A percentile compares a stretch with the other conserved stretches of the same genome.
Evolutionary conservation across 106 monocot species (phyloP).

Genomic region (Acorus calamus): DNA sequence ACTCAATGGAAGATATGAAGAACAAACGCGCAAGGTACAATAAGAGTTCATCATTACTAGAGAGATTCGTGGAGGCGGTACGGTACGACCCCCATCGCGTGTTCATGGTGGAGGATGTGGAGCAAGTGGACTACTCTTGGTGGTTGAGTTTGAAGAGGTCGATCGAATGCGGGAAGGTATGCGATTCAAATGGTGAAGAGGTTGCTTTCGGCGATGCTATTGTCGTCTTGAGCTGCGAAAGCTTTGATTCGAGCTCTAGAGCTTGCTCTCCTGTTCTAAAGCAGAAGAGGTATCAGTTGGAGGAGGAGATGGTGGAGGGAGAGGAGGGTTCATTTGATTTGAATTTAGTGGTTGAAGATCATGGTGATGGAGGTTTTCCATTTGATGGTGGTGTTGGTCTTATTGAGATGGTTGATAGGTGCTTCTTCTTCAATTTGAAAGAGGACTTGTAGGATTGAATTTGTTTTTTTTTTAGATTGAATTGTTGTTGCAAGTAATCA

Average conservation of each 20-base stretch:
- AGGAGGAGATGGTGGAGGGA: constrained; percentile 15
- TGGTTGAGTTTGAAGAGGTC: constrained; percentile 38
- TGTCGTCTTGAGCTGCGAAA: constrained; percentile 69
- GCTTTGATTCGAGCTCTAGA: constrained; percentile 70
- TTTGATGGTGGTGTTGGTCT: constrained; percentile 31
- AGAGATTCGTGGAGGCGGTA: constrained; percentile 48
- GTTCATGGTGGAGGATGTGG: constrained; percentile 70
- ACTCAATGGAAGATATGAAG: constrained; percentile 31
- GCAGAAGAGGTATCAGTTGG: constrained; percentile 33
- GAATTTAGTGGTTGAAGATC: constrained; percentile 48
- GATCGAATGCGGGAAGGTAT: constrained; percentile 49
- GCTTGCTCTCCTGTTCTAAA: constrained; percentile 49
- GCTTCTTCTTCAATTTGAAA: constrained; percentile 50
- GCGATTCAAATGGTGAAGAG: constrained; percentile 25
- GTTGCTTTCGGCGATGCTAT: constrained; percentile 55
- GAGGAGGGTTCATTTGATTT: constrained; percentile 52
- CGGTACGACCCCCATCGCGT: constrained; percentile 67
- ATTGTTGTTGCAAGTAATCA: background rate
- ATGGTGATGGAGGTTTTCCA: constrained; percentile 5
- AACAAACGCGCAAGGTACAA: constrained; percentile 60
- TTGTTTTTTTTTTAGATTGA: constrained; percentile 1
- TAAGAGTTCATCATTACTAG: constrained; percentile 25
- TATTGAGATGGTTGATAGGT: constrained; percentile 42
- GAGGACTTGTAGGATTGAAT: constrained; percentile 24
- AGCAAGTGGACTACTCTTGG: constrained; percentile 44